Evolutionary conservation across 2,329 filamentous ascomycete genomes (phyloP).

Genomic region (Venturia aucupariae): DNA sequence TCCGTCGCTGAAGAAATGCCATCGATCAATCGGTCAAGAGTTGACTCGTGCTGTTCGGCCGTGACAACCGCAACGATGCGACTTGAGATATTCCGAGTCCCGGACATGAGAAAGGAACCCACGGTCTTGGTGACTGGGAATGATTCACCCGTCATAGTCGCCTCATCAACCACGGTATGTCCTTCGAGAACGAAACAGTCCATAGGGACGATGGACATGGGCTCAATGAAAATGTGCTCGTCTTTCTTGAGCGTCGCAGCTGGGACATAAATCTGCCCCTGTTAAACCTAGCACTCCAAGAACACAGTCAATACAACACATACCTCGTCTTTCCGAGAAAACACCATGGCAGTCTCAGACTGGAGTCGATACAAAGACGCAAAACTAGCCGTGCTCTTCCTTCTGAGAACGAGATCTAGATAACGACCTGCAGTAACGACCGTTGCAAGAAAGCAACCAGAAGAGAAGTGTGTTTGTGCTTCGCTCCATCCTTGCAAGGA

Average conservation of each 20-base stretch:
- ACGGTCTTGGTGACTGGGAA: no score
- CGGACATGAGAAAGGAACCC: no score
- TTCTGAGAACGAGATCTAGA: no score
- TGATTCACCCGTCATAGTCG: no score
- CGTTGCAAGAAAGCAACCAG: background rate
- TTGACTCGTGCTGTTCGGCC: no score
- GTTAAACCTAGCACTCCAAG: background rate
- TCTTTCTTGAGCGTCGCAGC: background rate
- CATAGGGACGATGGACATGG: background rate
- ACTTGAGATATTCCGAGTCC: no score
- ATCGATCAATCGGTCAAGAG: no score
- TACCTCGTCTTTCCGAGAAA: background rate
- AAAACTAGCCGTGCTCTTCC: no score
- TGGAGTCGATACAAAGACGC: constrained; percentile 3
- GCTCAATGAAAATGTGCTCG: constrained; percentile 6
- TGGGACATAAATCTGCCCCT: background rate
- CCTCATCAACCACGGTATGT: no score
- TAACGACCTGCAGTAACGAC: background rate
- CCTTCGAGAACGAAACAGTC: constrained; percentile 6
- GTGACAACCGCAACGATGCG: no score
- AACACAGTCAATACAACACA: background rate
- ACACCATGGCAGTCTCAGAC: background rate
- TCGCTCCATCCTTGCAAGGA: background rate
- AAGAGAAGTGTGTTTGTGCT: background rate
- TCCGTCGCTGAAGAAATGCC: no score